Conservation (phyloP, 805 yeast species). For the Zygoascus bituminiphila region DNA sequence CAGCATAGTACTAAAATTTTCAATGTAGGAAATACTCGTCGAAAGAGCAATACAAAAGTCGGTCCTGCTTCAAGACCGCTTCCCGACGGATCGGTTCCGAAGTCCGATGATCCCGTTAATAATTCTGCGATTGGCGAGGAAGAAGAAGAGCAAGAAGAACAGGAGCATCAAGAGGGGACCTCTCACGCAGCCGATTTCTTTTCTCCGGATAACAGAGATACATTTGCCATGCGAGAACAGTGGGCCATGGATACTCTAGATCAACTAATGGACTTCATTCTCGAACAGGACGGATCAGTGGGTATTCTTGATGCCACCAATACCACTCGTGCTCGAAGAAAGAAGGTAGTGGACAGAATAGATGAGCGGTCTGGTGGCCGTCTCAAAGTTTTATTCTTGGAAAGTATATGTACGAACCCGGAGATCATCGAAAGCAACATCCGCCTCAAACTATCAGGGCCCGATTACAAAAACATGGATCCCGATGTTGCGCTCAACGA, state of each 20-base stretch:
- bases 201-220: constrained; percentile 63
- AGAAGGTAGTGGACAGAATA: constrained; percentile 41
- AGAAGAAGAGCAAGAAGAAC: background rate
- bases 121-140: background rate
- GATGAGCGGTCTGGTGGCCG: constrained; percentile 34
- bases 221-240: constrained; percentile 65
- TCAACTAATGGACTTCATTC: constrained; percentile 68
- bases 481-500: constrained; percentile 70
- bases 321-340: constrained; percentile 66
- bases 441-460: constrained; percentile 79
- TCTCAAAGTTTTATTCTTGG: constrained; percentile 74
- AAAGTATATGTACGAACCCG: constrained; percentile 78
- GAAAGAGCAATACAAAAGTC: constrained; percentile 51
- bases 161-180: constrained; percentile 1
- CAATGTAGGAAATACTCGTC: constrained; percentile 91
- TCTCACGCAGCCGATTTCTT: constrained; percentile 77
- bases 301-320: constrained; percentile 94
- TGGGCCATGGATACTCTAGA: constrained; percentile 94
- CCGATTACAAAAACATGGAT: constrained; percentile 84
- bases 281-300: constrained; percentile 78
- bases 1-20: constrained; percentile 86
- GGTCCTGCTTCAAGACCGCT: constrained; percentile 68
- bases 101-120: constrained; percentile 19
- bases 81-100: constrained; percentile 32
- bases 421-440: constrained; percentile 75